Evolutionary conservation across 495 filamentous ascomycete genomes (phyloP).

Genomic region (Penicillium psychrofluorescens): DNA sequence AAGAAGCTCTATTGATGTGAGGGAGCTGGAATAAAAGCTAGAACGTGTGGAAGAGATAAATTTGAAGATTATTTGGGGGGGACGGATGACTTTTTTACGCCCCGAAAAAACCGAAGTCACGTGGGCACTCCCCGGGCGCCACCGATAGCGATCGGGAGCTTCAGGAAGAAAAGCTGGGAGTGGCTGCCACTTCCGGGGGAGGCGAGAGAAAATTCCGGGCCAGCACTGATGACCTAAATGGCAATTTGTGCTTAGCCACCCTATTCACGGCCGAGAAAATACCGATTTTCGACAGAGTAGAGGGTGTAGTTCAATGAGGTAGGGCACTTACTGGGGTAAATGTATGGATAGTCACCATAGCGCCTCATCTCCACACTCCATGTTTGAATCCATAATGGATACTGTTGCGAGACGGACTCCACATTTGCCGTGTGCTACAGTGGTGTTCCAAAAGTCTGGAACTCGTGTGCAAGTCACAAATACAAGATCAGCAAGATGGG

Average conservation of each 20-base stretch:
- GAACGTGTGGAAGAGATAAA: background rate
- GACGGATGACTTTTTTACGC: no score
- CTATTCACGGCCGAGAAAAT: no score
- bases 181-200: conserved; percentile 5
- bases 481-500: conserved; percentile 21
- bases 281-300: no score
- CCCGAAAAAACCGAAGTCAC: conserved; percentile 3
- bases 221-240: background rate
- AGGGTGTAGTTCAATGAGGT: no score
- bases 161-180: conserved; percentile 1
- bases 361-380: no score
- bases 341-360: no score
- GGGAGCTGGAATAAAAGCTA: background rate
- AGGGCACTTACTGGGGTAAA: no score
- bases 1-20: background rate
- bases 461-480: background rate
- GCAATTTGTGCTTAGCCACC: no score
- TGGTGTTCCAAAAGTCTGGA: no score
- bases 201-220: conserved; percentile 7
- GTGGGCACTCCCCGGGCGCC: conserved; percentile 12
- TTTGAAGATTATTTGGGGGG: background rate
- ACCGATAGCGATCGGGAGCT: conserved; percentile 13
- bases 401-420: no score
- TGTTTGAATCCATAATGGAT: no score
- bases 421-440: no score